Base-by-base conservation (phyloP, 2,329 filamentous ascomycete genomes). In the Phoma sp. region DNA sequence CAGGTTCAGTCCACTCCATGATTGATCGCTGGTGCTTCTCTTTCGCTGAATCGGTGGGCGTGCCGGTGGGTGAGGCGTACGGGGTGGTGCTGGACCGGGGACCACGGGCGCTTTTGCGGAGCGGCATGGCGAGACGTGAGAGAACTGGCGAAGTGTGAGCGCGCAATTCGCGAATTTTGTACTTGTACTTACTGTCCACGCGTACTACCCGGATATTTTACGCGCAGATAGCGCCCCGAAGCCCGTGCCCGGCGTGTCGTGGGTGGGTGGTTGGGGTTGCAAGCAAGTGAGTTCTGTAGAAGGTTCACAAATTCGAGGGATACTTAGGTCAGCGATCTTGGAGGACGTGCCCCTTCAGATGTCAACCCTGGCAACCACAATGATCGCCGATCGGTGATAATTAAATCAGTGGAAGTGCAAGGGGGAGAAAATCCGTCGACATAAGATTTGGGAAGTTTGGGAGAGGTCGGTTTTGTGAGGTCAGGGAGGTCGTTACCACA, bases 1-100 rank as follows among this genome's bases (percentile, higher is more conserved):
- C 74, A 43, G 86, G 86, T 74, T 89, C 86, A 36, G 80, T 74
- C 85, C 84, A 86, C 38, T 51, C 69, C 56, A 82, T 78, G 48
- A 76, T 72, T 27, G 67, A 69, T 31, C 67, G 72, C 62, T 77
- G 75, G 31, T 60, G 67, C 67, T 74, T 75, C 36, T 71, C 70
- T 58, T 68, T 71, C 46, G 58, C 62, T 15, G 64, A 49, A 25
- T 67, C 64, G 50, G 66, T 59, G 22, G 72, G 63, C 4, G 69
- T 68, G 60, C 73, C 66, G 59, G 67, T 58, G 45, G 63, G 60
- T 36, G 65, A 69, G 59, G 66, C 64, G 61, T 67, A 67, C 37
- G 77, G 73, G 6, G 75, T 78, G 60, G 72, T 73, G 64, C 64
- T 68, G 54, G 64, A 65, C 50, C 63, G 58, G 56, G 49, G 68